Conservation (phyloP, 2,329 filamentous ascomycete species). For the Pyrenochaeta sp. region DNA sequence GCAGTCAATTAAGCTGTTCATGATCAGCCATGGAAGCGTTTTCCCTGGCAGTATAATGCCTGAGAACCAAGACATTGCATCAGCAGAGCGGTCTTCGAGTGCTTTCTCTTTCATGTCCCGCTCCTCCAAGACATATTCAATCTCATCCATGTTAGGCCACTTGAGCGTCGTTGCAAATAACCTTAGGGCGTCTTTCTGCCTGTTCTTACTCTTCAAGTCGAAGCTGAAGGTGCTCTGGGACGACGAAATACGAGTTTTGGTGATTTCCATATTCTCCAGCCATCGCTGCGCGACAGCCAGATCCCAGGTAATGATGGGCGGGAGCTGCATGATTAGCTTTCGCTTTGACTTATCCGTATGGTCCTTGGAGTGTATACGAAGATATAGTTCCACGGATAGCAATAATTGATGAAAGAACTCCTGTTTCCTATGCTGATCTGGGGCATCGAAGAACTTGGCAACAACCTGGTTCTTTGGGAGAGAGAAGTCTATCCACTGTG, state of each 20-base stretch:
- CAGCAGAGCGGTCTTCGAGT: constrained; percentile 70
- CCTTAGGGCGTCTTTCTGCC: constrained; percentile 73
- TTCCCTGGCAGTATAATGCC: constrained; percentile 76
- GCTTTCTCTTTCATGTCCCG: constrained; percentile 59
- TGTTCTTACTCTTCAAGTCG: constrained; percentile 70
- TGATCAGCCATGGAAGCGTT: constrained; percentile 76
- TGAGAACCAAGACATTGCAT: constrained; percentile 80
- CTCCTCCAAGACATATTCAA: constrained; percentile 69
- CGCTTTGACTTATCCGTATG: constrained; percentile 72
- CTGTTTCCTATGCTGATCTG: constrained; percentile 66
- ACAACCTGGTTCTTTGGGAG: constrained; percentile 74
- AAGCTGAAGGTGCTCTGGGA: constrained; percentile 62
- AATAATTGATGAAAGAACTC: constrained; percentile 81
- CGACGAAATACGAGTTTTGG: constrained; percentile 62
- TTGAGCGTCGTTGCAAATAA: constrained; percentile 77
- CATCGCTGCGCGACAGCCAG: constrained; percentile 77
- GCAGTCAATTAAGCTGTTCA: constrained; percentile 80
- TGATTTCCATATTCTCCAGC: constrained; percentile 74
- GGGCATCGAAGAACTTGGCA: constrained; percentile 72
- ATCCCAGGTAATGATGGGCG: constrained; percentile 76
- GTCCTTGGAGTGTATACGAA: constrained; percentile 70
- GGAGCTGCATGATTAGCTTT: constrained; percentile 70
- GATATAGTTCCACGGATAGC: constrained; percentile 74
- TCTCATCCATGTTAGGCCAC: constrained; percentile 76
- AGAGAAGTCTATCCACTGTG: constrained; percentile 78